Percentiles rank a stretch among this genome's conserved stretches.
Evolutionary conservation across 2,329 filamentous ascomycete genomes (phyloP).

Genomic region (Aspergillus amoenus): DNA sequence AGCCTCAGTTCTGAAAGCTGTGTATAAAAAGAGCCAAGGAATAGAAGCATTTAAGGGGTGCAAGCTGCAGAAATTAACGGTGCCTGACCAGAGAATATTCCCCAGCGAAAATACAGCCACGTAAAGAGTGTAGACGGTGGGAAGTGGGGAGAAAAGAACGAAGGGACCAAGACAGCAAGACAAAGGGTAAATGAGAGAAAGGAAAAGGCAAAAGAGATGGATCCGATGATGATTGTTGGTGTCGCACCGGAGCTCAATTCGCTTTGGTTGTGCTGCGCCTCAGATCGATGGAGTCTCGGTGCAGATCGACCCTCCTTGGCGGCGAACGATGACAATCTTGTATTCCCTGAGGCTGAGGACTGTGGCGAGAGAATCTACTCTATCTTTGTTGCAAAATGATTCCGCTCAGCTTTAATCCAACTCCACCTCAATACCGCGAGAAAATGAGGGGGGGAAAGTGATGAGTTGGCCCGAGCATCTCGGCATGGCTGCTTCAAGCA

Average conservation of each 20-base stretch:
- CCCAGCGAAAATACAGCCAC: slow-evolving; percentile 15
- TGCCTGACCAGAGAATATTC: slow-evolving; percentile 2
- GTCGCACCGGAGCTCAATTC: neutral
- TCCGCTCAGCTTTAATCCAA: neutral
- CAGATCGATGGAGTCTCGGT: slow-evolving; percentile 11
- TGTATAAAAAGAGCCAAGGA: slow-evolving; percentile 2
- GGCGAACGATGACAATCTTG: neutral
- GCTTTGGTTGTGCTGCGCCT: slow-evolving; percentile 10
- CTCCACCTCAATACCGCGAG: neutral
- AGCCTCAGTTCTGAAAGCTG: neutral
- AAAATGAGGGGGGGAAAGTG: neutral
- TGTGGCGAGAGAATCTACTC: slow-evolving; percentile 1
- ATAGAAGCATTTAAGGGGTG: slow-evolving; percentile 8
- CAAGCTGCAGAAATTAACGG: neutral
- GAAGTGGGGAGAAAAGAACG: slow-evolving; percentile 6
- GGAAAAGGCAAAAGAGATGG: slow-evolving; percentile 2
- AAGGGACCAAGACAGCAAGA: slow-evolving; percentile 6
- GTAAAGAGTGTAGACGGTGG: slow-evolving; percentile 16
- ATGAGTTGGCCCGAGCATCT: neutral
- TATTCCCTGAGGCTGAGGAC: slow-evolving; percentile 3
- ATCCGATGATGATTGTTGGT: slow-evolving; percentile 5
- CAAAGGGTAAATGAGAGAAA: slow-evolving; percentile 4
- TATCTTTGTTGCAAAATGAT: neutral
- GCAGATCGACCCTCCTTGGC: slow-evolving; percentile 7
- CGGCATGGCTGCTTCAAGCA: too few relatives aligned